A percentile compares a stretch with the other conserved stretches of the same genome.
These are phyloP conservation scores for Quercus bicolor DNA, from an alignment of 306 rosid species.

Conservation along the genomic window DNA sequence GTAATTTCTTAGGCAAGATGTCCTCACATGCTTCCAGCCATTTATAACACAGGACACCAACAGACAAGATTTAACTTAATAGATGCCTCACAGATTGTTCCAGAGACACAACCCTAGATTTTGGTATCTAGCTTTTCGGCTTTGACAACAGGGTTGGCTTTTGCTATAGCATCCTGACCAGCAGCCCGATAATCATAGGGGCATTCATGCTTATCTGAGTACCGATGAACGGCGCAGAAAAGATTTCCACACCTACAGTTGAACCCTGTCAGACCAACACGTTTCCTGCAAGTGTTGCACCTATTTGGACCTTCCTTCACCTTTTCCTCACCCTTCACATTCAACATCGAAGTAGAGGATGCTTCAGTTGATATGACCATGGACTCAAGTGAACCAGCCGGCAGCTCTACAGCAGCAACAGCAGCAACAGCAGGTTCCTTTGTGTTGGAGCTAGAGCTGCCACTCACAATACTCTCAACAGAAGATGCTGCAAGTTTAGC, in stretches of 20 bases:
- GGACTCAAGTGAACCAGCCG: background rate
- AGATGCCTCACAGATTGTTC: background rate
- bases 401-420: constrained; percentile 4
- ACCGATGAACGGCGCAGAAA: constrained; percentile 38
- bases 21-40: constrained; percentile 14
- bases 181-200: constrained; percentile 24
- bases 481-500: constrained; percentile 40
- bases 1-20: background rate
- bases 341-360: background rate
- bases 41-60: constrained; percentile 10
- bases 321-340: constrained; percentile 27
- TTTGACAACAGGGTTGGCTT: constrained; percentile 47
- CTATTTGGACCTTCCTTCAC: constrained; percentile 31
- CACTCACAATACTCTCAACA: constrained; percentile 29
- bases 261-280: constrained; percentile 42
- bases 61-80: background rate
- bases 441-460: constrained; percentile 11
- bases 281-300: constrained; percentile 42
- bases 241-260: constrained; percentile 40
- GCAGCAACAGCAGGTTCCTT: constrained; percentile 10
- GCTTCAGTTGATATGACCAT: constrained; percentile 17
- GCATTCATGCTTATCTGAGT: constrained; percentile 42
- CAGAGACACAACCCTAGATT: constrained; percentile 2
- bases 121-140: constrained; percentile 39
- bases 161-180: constrained; percentile 36